A percentile compares a stretch with the other conserved stretches of the same genome.
These are phyloP conservation scores for Saccharomyces hybrid DNA, from an alignment of 1,139 yeast genomes.

Conservation along the genomic window DNA sequence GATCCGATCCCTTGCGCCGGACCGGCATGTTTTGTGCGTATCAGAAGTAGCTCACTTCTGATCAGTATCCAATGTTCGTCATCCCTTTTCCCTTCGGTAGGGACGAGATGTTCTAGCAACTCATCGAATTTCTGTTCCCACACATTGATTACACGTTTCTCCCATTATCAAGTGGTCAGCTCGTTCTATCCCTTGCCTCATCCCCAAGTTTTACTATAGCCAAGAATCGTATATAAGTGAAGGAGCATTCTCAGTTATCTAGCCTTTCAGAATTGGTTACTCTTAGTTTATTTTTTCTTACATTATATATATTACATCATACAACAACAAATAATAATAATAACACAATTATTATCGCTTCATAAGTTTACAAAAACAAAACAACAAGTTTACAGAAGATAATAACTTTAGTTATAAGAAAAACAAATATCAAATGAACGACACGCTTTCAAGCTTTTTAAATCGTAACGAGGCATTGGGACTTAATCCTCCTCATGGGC, in stretches of 20 bases:
- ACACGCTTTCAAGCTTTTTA: background rate
- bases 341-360: background rate
- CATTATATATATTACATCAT: too few species aligned
- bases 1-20: background rate
- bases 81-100: background rate
- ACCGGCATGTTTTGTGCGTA: background rate
- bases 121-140: background rate
- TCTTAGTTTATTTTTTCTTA: too few species aligned
- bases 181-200: too few species aligned
- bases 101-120: background rate
- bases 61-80: background rate
- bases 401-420: too few species aligned
- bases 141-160: background rate
- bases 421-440: background rate
- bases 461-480: constrained; percentile 40
- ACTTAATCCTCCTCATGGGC: constrained; percentile 39
- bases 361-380: constrained; percentile 3
- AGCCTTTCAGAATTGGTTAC: too few species aligned
- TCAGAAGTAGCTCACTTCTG: background rate
- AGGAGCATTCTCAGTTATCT: too few species aligned
- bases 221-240: too few species aligned
- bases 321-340: background rate
- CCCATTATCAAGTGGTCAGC: too few species aligned
- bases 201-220: too few species aligned
- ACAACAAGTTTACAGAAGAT: constrained; percentile 8